phyloP scores from a whole-genome alignment of 2,329 filamentous ascomycete species.

The Aspergillus sp. region DNA sequence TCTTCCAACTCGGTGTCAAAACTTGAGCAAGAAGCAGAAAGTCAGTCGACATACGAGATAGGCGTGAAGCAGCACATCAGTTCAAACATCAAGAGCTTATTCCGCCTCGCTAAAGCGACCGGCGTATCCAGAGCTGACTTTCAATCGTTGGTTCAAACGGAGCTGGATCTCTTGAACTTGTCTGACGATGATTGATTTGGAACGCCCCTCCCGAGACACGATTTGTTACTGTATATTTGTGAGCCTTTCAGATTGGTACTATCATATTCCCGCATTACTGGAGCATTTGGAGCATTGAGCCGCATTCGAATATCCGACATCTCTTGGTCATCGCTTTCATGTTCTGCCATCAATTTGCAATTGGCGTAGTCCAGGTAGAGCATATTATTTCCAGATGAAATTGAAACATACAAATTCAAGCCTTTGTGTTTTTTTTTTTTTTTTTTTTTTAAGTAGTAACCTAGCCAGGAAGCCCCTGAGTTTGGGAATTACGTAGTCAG shows the following conservation, averaged over 20 bases:
- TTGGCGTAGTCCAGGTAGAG: not conserved
- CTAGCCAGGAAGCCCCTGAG: not conserved
- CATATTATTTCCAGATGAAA: not conserved
- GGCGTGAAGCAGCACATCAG: conserved; percentile 65
- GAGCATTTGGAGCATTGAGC: conserved; percentile 19
- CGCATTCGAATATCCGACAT: conserved; percentile 16
- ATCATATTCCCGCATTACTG: conserved; percentile 14
- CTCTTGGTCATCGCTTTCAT: not conserved
- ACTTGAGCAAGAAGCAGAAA: conserved; percentile 55
- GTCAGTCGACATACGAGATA: conserved; percentile 55
- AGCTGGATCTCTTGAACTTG: conserved; percentile 59
- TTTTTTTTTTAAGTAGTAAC: not conserved
- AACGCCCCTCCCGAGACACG: not conserved
- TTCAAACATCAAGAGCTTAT: conserved; percentile 64
- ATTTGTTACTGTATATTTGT: conserved; percentile 7
- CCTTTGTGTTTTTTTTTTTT: not conserved
- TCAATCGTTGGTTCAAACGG: conserved; percentile 57
- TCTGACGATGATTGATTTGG: conserved; percentile 46
- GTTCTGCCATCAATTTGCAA: not conserved
- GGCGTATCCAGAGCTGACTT: conserved; percentile 62
- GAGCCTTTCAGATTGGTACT: conserved; percentile 23
- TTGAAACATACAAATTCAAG: not conserved
- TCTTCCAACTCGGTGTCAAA: conserved; percentile 51
- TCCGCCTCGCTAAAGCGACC: conserved; percentile 57
- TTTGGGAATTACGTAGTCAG: not conserved